Evolutionary conservation across 148 eudicot genomes (phyloP).

Genomic region (Vaccinium vitisidaea): DNA sequence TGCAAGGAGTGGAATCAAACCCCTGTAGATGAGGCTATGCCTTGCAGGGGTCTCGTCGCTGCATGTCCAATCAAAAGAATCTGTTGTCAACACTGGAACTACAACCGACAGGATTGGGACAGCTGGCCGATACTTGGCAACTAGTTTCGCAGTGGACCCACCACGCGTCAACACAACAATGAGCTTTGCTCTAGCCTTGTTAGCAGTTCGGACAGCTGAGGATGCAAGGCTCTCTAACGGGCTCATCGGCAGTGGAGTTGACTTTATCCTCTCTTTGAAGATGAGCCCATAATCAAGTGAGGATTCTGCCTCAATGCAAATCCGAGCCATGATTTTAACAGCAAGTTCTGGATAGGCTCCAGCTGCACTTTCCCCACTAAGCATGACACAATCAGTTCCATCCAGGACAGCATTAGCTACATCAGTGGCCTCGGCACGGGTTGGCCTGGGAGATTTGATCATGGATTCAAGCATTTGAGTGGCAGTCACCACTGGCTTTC

Average conservation of each 20-base stretch:
- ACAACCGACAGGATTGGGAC: conserved; percentile 78
- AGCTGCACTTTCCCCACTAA: conserved; percentile 82
- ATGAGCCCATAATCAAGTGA: conserved; percentile 65
- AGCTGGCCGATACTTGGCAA: conserved; percentile 77
- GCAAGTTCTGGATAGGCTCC: conserved; percentile 89
- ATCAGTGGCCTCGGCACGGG: conserved; percentile 84
- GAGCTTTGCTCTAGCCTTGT: conserved; percentile 78
- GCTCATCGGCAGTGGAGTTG: conserved; percentile 85
- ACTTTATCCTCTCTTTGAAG: conserved; percentile 67
- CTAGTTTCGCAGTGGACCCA: conserved; percentile 80
- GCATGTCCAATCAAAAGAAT: conserved; percentile 66
- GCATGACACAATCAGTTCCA: conserved; percentile 86
- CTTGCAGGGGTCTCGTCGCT: conserved; percentile 77
- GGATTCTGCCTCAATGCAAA: conserved; percentile 80
- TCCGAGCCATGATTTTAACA: conserved; percentile 78
- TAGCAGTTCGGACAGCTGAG: conserved; percentile 82
- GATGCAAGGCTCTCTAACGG: conserved; percentile 85
- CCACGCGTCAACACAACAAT: conserved; percentile 87
- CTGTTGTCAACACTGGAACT: conserved; percentile 67
- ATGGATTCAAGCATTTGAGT: conserved; percentile 88
- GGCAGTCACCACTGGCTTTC: conserved; percentile 85
- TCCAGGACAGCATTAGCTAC: conserved; percentile 83
- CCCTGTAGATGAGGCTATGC: conserved; percentile 68
- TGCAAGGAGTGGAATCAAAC: conserved; percentile 72
- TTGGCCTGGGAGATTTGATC: conserved; percentile 77